phyloP scores from a whole-genome alignment of 768 basidiomycete genomes.

The Amanita pseudoporphyria region DNA sequence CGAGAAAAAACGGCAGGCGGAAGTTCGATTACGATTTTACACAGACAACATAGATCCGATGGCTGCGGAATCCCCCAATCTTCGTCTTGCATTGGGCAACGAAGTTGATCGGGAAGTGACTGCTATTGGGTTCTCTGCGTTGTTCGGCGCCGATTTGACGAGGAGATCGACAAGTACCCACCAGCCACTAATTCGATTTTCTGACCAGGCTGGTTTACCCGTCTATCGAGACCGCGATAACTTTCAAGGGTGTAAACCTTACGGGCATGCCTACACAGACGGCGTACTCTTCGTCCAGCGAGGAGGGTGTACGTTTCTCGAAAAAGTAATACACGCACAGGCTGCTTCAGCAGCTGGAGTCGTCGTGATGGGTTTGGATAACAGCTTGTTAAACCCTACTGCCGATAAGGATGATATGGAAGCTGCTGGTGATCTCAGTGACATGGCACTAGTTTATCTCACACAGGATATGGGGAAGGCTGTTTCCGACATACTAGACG shows the following conservation, averaged over 20 bases:
- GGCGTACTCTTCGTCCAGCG: conserved; percentile 57
- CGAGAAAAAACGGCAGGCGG: conserved; percentile 22
- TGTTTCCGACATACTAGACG: conserved; percentile 46
- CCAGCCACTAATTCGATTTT: conserved; percentile 17
- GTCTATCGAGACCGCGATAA: conserved; percentile 47
- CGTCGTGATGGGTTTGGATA: conserved; percentile 61
- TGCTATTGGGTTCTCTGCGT: conserved; percentile 51
- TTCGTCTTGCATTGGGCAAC: conserved; percentile 26
- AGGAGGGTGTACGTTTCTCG: conserved; percentile 82
- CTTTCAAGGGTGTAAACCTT: conserved; percentile 49
- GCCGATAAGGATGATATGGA: conserved; percentile 45
- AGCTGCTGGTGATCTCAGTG: conserved; percentile 46
- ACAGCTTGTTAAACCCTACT: conserved; percentile 55
- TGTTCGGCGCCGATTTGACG: conserved; percentile 61
- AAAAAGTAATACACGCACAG: conserved; percentile 67
- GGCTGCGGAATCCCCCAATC: conserved; percentile 18
- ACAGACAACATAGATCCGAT: conserved; percentile 40
- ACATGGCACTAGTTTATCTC: conserved; percentile 53
- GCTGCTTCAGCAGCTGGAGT: conserved; percentile 70
- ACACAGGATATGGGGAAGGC: conserved; percentile 39
- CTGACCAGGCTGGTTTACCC: conserved; percentile 40
- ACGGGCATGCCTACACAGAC: conserved; percentile 34
- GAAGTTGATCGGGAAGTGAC: conserved; percentile 33
- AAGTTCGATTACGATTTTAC: conserved; percentile 53
- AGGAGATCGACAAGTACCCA: conserved; percentile 14